These are phyloP conservation scores for Capronia americana DNA, from an alignment of 2,329 filamentous ascomycete genomes.

Conservation along the genomic window DNA sequence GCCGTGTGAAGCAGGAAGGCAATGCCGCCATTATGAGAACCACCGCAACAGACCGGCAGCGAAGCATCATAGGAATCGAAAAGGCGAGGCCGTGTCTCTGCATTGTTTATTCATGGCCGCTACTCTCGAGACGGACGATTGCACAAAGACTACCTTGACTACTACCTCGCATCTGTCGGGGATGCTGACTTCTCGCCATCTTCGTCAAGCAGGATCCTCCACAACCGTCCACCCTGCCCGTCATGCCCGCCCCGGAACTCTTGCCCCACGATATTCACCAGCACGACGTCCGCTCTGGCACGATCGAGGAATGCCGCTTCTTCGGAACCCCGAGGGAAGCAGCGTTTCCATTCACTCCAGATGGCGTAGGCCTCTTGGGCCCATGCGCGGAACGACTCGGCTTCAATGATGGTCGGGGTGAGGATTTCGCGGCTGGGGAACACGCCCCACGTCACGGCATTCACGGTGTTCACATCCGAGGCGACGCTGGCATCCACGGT, in stretches of 20 bases:
- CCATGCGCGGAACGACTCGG: conserved; percentile 93
- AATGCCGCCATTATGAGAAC: too few species aligned
- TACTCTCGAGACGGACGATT: too few species aligned
- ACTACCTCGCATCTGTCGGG: too few species aligned
- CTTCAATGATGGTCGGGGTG: conserved; percentile 95
- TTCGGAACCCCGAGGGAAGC: conserved; percentile 77
- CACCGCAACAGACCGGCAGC: too few species aligned
- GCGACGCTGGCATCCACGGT: conserved; percentile 20
- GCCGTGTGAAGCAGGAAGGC: too few species aligned
- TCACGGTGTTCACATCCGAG: conserved; percentile 66
- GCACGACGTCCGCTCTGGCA: conserved; percentile 74
- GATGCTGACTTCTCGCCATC: background rate
- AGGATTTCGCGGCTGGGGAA: conserved; percentile 96
- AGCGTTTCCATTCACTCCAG: conserved; percentile 89
- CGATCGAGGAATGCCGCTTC: conserved; percentile 74
- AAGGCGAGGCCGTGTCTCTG: too few species aligned
- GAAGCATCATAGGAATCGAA: too few species aligned
- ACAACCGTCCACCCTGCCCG: conserved; percentile 40
- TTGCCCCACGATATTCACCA: conserved; percentile 73
- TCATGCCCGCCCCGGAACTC: conserved; percentile 50
- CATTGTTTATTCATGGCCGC: too few species aligned
- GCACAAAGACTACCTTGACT: too few species aligned
- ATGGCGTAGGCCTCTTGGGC: conserved; percentile 94
- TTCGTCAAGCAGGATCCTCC: conserved; percentile 34
- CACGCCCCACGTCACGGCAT: conserved; percentile 95